These are phyloP conservation scores for Phaffia australis DNA, from an alignment of 768 basidiomycete species.

Conservation along the genomic window DNA sequence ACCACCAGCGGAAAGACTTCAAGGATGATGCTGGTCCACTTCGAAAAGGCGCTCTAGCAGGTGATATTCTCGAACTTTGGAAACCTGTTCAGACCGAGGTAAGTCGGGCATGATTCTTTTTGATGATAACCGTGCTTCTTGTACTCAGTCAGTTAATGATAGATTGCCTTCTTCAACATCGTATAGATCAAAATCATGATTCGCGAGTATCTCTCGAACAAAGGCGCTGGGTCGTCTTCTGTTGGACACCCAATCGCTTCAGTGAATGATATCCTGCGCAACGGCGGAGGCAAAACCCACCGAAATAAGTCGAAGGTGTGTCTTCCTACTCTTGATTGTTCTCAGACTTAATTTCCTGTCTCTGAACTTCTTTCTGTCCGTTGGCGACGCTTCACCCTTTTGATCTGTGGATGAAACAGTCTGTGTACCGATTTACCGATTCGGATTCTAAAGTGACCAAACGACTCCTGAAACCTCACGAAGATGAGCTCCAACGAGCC, in stretches of 20 bases:
- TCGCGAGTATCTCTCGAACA: constrained; percentile 83
- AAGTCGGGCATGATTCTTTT: constrained; percentile 22
- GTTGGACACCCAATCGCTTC: constrained; percentile 81
- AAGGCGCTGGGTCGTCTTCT: constrained; percentile 64
- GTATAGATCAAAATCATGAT: constrained; percentile 68
- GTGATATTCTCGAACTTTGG: constrained; percentile 60
- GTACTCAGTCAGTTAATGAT: not conserved
- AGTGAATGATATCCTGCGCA: constrained; percentile 84
- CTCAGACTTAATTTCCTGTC: not conserved
- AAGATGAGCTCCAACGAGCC: constrained; percentile 71
- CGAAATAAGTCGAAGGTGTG: constrained; percentile 70
- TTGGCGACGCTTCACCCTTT: too few species aligned
- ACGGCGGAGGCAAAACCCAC: constrained; percentile 52
- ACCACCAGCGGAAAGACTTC: constrained; percentile 68
- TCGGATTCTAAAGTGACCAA: constrained; percentile 64
- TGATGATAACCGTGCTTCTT: not conserved
- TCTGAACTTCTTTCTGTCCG: not conserved
- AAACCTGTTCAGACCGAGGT: constrained; percentile 81
- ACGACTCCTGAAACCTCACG: constrained; percentile 60
- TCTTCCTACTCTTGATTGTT: not conserved
- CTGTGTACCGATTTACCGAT: constrained; percentile 82
- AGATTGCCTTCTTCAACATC: not conserved
- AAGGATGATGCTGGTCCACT: constrained; percentile 61
- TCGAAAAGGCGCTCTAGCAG: constrained; percentile 9
- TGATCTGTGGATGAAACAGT: constrained; percentile 41